Evolutionary conservation across 306 rosid species (phyloP).

Genomic region (Prunus mira): DNA sequence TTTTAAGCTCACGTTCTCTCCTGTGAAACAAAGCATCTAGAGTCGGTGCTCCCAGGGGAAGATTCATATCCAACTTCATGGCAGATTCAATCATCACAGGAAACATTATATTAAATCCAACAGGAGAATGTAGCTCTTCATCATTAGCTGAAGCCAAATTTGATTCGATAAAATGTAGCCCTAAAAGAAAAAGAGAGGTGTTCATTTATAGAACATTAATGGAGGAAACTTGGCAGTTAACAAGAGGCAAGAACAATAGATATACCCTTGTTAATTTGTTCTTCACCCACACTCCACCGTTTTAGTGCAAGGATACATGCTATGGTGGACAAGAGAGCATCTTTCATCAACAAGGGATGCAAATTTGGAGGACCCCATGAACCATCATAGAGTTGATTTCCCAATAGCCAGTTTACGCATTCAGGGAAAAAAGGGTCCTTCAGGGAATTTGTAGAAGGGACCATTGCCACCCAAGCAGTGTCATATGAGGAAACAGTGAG

Average conservation of each 20-base stretch:
- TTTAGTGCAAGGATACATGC: conserved; percentile 66
- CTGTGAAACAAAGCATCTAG: conserved; percentile 46
- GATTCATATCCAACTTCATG: conserved; percentile 45
- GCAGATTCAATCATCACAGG: conserved; percentile 63
- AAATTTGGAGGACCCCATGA: conserved; percentile 62
- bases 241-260: not conserved
- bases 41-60: conserved; percentile 38
- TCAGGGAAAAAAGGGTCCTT: conserved; percentile 62
- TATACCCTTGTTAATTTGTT: conserved; percentile 59
- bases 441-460: conserved; percentile 55
- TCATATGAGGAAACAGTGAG: conserved; percentile 77
- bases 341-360: conserved; percentile 54
- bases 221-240: not conserved
- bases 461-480: conserved; percentile 96
- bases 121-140: conserved; percentile 57
- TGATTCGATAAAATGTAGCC: conserved; percentile 63
- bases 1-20: conserved; percentile 56
- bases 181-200: conserved; percentile 40
- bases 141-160: conserved; percentile 60
- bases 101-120: conserved; percentile 71
- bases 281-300: conserved; percentile 62
- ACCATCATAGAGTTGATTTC: conserved; percentile 73
- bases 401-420: conserved; percentile 69
- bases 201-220: conserved; percentile 7
- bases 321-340: conserved; percentile 71